Evolutionary conservation across 495 filamentous ascomycete species (phyloP).

Genomic region (Penicillium antarcticum): DNA sequence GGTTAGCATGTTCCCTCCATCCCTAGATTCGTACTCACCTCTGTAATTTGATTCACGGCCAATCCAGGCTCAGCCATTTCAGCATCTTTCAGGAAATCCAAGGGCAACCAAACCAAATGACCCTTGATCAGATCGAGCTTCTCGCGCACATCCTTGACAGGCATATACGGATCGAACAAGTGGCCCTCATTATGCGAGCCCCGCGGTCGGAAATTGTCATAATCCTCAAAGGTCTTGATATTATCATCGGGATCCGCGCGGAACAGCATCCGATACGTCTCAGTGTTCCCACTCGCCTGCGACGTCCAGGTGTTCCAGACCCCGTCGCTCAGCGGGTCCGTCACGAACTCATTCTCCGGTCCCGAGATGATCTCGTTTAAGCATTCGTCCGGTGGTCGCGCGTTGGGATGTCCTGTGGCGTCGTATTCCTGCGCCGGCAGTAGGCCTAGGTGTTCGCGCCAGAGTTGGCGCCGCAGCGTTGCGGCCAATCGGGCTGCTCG

Average conservation of each 20-base stretch:
- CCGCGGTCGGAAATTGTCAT: slow-evolving; percentile 68
- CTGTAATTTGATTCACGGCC: slow-evolving; percentile 68
- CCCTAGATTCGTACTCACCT: slow-evolving; percentile 35
- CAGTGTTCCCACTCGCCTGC: slow-evolving; percentile 73
- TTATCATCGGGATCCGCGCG: slow-evolving; percentile 89
- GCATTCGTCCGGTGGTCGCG: slow-evolving; percentile 72
- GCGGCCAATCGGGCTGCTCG: slow-evolving; percentile 73
- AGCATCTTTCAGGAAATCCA: slow-evolving; percentile 80
- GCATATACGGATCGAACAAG: slow-evolving; percentile 73
- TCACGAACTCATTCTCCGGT: slow-evolving; percentile 70
- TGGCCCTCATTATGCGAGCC: slow-evolving; percentile 75
- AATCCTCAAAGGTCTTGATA: slow-evolving; percentile 85
- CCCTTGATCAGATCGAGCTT: slow-evolving; percentile 80
- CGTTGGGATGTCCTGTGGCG: slow-evolving; percentile 70
- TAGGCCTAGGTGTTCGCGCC: slow-evolving; percentile 90
- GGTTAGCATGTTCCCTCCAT: not conserved
- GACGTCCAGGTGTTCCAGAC: slow-evolving; percentile 84
- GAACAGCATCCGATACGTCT: slow-evolving; percentile 84
- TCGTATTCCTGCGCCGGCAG: slow-evolving; percentile 72
- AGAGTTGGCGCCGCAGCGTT: slow-evolving; percentile 78
- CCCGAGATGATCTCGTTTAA: slow-evolving; percentile 65
- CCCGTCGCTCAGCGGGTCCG: slow-evolving; percentile 74
- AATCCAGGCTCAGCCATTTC: slow-evolving; percentile 88
- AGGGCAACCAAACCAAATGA: slow-evolving; percentile 93
- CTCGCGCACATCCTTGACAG: slow-evolving; percentile 62